Percentiles rank a stretch among this genome's conserved stretches.
phyloP scores from a whole-genome alignment of 306 rosid genomes.

The Gillenia trifoliata region DNA sequence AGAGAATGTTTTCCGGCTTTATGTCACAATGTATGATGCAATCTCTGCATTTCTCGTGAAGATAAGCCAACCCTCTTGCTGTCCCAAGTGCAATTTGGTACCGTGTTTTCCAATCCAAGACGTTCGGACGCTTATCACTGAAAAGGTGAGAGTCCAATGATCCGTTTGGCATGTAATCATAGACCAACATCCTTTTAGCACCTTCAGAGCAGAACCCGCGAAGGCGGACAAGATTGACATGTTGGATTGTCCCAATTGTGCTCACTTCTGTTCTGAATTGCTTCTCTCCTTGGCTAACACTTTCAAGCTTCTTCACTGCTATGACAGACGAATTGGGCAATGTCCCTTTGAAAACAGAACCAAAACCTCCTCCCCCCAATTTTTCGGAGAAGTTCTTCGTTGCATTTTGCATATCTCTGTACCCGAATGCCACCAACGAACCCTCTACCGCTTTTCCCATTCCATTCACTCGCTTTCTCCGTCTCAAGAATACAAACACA shows the following conservation, averaged over 20 bases:
- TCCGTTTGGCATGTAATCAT: conserved; percentile 78
- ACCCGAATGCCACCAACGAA: conserved; percentile 60
- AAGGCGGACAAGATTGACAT: conserved; percentile 81
- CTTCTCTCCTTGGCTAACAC: conserved; percentile 89
- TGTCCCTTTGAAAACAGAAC: conserved; percentile 81
- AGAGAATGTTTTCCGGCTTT: conserved; percentile 91
- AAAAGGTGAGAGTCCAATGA: conserved; percentile 60
- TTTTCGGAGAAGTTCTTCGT: conserved; percentile 87
- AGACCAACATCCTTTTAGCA: conserved; percentile 55
- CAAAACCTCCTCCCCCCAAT: conserved; percentile 89
- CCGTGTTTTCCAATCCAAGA: conserved; percentile 66
- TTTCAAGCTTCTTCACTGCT: conserved; percentile 85
- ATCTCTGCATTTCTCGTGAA: conserved; percentile 82
- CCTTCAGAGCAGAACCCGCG: conserved; percentile 91
- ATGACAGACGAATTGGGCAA: conserved; percentile 59
- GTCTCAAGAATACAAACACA: conserved; percentile 28
- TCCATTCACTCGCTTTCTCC: conserved; percentile 33
- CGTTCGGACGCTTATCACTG: conserved; percentile 21
- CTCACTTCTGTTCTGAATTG: conserved; percentile 80
- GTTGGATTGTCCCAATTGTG: conserved; percentile 82
- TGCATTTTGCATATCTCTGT: conserved; percentile 69
- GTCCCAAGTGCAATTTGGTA: conserved; percentile 77
- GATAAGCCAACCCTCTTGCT: conserved; percentile 80
- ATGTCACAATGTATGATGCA: conserved; percentile 92
- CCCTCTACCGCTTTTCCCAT: conserved; percentile 55